These are phyloP conservation scores for Metarhizium brunneum DNA, from an alignment of 2,329 filamentous ascomycete genomes.

Conservation along the genomic window DNA sequence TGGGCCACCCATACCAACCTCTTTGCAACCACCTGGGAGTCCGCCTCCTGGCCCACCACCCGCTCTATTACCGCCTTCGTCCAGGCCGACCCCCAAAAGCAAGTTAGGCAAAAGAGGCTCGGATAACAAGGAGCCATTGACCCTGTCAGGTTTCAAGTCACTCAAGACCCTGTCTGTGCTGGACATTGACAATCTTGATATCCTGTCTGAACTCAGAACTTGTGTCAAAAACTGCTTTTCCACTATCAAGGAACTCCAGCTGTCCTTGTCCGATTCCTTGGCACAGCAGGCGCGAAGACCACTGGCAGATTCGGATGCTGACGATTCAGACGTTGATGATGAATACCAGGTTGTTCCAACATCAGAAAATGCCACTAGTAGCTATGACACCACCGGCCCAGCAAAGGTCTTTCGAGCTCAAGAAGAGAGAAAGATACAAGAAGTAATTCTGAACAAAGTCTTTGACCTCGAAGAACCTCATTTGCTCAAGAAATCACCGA, in stretches of 20 bases:
- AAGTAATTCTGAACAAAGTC: conserved; percentile 41
- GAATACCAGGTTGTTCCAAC: conserved; percentile 39
- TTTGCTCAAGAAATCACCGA: conserved; percentile 25
- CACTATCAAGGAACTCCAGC: conserved; percentile 42
- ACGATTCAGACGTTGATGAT: conserved; percentile 45
- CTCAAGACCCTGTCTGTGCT: conserved; percentile 45
- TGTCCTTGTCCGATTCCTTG: conserved; percentile 49
- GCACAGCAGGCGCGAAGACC: conserved; percentile 31
- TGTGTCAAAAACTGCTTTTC: conserved; percentile 46
- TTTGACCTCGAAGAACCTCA: conserved; percentile 38
- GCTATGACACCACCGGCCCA: conserved; percentile 30
- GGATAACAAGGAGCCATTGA: conserved; percentile 34
- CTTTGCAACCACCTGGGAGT: conserved; percentile 9
- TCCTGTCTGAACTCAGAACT: conserved; percentile 43
- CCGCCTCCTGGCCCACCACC: conserved; percentile 16
- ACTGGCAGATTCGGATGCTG: conserved; percentile 28
- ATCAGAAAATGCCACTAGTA: conserved; percentile 14
- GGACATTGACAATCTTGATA: conserved; percentile 51
- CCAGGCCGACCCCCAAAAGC: conserved; percentile 26
- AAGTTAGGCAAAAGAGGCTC: conserved; percentile 23
- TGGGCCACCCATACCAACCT: conserved; percentile 8
- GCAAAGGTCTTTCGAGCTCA: conserved; percentile 38
- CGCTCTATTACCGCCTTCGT: conserved; percentile 22
- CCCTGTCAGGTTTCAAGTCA: conserved; percentile 46
- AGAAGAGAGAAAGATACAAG: conserved; percentile 46